Evolutionary conservation across 2,329 filamentous ascomycete genomes (phyloP).

Genomic region (Claviceps citrina): DNA sequence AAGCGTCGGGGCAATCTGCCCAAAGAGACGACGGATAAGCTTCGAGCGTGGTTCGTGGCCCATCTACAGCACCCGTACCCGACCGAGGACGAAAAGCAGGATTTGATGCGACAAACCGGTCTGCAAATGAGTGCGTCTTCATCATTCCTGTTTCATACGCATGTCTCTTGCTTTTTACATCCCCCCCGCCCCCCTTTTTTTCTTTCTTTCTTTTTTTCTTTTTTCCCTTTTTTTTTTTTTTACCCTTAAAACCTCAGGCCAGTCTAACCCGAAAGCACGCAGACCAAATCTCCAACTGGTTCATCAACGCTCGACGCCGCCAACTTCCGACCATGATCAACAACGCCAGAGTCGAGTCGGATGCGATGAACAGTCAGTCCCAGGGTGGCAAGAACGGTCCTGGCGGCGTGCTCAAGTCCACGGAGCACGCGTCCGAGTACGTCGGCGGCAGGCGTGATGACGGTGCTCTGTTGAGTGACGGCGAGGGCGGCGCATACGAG

Average conservation of each 20-base stretch:
- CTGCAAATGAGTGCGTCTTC: conserved; percentile 57
- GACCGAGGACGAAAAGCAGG: conserved; percentile 74
- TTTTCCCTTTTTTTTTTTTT: too few relatives aligned
- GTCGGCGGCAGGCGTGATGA: conserved; percentile 17
- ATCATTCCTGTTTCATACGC: not conserved
- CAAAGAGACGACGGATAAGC: conserved; percentile 73
- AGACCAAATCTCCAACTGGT: conserved; percentile 68
- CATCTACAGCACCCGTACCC: conserved; percentile 73
- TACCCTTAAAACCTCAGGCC: not conserved
- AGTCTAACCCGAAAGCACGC: conserved; percentile 7
- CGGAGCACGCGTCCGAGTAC: conserved; percentile 16
- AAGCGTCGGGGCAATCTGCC: conserved; percentile 72
- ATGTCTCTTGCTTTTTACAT: not conserved
- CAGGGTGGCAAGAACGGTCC: conserved; percentile 11
- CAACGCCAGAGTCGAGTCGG: conserved; percentile 36
- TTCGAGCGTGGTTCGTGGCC: conserved; percentile 65
- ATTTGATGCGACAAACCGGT: conserved; percentile 60
- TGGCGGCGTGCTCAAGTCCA: conserved; percentile 23
- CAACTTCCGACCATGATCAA: conserved; percentile 46
- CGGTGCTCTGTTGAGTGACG: conserved; percentile 29
- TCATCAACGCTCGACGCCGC: conserved; percentile 60
- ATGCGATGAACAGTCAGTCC: conserved; percentile 26
- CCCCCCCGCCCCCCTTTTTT: not conserved
- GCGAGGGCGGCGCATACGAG: conserved; percentile 29
- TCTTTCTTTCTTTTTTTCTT: too few relatives aligned